A percentile compares a stretch with the other conserved stretches of the same genome.
Evolutionary conservation across 1,284 basidiomycete genomes (phyloP).

Genomic region (Sporisorium graminicola): DNA sequence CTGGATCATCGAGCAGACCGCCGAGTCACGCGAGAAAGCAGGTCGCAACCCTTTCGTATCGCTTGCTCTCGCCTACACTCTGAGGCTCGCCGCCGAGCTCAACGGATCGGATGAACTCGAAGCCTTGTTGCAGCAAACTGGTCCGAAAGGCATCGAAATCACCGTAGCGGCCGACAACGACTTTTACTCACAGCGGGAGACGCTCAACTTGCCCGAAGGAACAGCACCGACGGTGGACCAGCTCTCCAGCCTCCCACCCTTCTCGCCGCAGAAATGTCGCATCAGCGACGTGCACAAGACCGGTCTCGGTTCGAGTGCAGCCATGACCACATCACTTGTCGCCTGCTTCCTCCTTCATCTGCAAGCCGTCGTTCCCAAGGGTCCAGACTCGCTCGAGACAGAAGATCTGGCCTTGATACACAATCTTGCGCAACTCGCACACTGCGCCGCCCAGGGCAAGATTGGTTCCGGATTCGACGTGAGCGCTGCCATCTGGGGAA

Average conservation of each 20-base stretch:
- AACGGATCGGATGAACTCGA: slow-evolving; percentile 45
- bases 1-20: slow-evolving; percentile 50
- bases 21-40: slow-evolving; percentile 35
- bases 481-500: slow-evolving; percentile 91
- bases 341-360: slow-evolving; percentile 86
- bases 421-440: slow-evolving; percentile 93
- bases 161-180: slow-evolving; percentile 93
- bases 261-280: slow-evolving; percentile 73
- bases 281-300: slow-evolving; percentile 93
- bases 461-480: slow-evolving; percentile 98
- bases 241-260: slow-evolving; percentile 76
- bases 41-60: slow-evolving; percentile 89
- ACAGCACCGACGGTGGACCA: slow-evolving; percentile 48
- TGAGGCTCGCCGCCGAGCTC: slow-evolving; percentile 75
- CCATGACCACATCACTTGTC: slow-evolving; percentile 94
- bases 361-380: slow-evolving; percentile 71
- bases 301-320: slow-evolving; percentile 94
- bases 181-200: slow-evolving; percentile 92
- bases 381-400: slow-evolving; percentile 33
- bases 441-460: slow-evolving; percentile 97
- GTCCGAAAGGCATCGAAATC: slow-evolving; percentile 75
- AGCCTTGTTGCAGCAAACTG: slow-evolving; percentile 49
- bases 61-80: slow-evolving; percentile 82
- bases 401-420: slow-evolving; percentile 75
- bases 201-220: slow-evolving; percentile 66